phyloP scores from a whole-genome alignment of 202 grass and related monocot genomes.

The Eragrostis tef region DNA sequence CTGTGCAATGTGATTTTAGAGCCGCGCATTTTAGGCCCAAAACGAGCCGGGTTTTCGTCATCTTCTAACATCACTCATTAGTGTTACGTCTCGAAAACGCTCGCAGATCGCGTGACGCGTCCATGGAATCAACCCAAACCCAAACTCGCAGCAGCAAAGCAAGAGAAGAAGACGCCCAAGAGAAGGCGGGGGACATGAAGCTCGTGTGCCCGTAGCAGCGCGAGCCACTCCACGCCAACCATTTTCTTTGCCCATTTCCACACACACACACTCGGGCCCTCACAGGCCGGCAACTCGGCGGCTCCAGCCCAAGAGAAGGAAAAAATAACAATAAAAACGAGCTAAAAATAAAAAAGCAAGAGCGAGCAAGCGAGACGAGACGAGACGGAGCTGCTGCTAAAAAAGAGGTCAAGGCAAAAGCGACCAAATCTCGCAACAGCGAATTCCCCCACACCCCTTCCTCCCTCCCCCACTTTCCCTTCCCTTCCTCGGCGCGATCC shows the following conservation, averaged over 20 bases:
- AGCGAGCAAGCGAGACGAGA: slow-evolving; percentile 8
- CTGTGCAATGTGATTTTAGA: too few species aligned
- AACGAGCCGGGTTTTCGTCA: too few species aligned
- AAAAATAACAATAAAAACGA: neutral
- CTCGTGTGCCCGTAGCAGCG: neutral
- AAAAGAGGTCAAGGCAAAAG: slow-evolving; percentile 40
- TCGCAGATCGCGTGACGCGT: neutral
- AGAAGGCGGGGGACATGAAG: too few species aligned
- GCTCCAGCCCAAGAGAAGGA: neutral
- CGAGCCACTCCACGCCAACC: neutral
- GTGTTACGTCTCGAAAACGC: too few species aligned
- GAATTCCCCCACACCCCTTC: slow-evolving; percentile 35
- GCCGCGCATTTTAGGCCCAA: too few species aligned
- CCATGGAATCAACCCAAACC: neutral
- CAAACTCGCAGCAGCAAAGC: neutral
- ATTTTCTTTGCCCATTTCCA: neutral
- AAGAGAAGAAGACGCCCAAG: neutral
- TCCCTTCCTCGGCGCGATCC: slow-evolving; percentile 36
- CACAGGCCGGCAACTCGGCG: neutral
- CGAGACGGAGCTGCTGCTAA: neutral
- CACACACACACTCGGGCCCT: neutral
- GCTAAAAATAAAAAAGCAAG: neutral
- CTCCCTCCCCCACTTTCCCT: slow-evolving; percentile 33
- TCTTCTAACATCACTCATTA: too few species aligned
- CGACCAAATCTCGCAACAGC: slow-evolving; percentile 59